phyloP scores from a whole-genome alignment of 129 eudicot genomes.

The Centrapalus pauciflorus region DNA sequence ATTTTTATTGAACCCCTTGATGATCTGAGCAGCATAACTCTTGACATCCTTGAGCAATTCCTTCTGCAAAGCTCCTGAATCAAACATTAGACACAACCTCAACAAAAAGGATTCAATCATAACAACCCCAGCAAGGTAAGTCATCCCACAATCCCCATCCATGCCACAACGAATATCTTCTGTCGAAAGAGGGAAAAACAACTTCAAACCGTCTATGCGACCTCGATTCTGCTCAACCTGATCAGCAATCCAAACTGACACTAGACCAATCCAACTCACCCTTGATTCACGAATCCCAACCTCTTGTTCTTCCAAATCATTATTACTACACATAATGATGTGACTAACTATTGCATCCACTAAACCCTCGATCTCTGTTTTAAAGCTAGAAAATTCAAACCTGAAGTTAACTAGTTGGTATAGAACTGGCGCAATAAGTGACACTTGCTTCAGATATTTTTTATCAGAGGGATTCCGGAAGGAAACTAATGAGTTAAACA shows the following conservation, averaged over 20 bases:
- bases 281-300: slow-evolving; percentile 13
- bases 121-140: slow-evolving; percentile 47
- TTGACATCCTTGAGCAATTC: slow-evolving; percentile 14
- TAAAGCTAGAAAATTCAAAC: slow-evolving; percentile 16
- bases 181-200: slow-evolving; percentile 45
- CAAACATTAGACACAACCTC: slow-evolving; percentile 35
- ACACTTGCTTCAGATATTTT: slow-evolving; percentile 27
- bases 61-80: background rate
- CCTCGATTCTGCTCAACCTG: slow-evolving; percentile 15
- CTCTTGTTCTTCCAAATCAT: slow-evolving; percentile 17
- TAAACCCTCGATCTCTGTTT: slow-evolving; percentile 39
- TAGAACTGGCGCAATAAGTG: slow-evolving; percentile 63
- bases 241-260: slow-evolving; percentile 49
- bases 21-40: slow-evolving; percentile 24
- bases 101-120: slow-evolving; percentile 45
- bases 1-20: slow-evolving; percentile 26
- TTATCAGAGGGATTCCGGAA: slow-evolving; percentile 37
- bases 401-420: slow-evolving; percentile 39
- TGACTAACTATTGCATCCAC: slow-evolving; percentile 40
- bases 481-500: slow-evolving; percentile 46
- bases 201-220: slow-evolving; percentile 29
- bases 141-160: slow-evolving; percentile 31
- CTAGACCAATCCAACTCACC: slow-evolving; percentile 37
- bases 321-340: slow-evolving; percentile 39
- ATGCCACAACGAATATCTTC: slow-evolving; percentile 28